These are phyloP conservation scores for Hirschioporus abietinus DNA, from an alignment of 768 basidiomycete species.

Conservation along the genomic window DNA sequence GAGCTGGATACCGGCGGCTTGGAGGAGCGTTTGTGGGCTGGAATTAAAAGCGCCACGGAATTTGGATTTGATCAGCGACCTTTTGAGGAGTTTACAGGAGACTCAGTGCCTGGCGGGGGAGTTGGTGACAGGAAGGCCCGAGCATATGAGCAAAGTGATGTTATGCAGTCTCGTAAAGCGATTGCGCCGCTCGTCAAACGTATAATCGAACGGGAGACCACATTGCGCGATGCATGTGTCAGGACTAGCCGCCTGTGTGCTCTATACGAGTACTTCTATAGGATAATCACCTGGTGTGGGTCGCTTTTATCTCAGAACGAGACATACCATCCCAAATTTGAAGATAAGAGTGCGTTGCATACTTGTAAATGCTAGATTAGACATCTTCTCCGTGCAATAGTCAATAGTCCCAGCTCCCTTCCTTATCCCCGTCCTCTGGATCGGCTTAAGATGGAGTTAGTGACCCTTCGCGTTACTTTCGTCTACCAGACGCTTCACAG, in stretches of 20 bases:
- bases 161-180: background rate
- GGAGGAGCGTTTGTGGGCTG: background rate
- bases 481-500: conserved; percentile 53
- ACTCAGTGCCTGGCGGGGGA: background rate
- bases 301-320: too few species aligned
- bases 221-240: too few species aligned
- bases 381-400: too few species aligned
- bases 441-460: too few species aligned
- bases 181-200: background rate
- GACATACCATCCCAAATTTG: too few species aligned
- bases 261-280: too few species aligned
- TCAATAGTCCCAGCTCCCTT: too few species aligned
- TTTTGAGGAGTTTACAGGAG: background rate
- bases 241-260: too few species aligned
- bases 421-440: too few species aligned
- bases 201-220: background rate
- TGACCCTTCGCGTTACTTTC: conserved; percentile 35
- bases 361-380: too few species aligned
- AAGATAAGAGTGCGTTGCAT: too few species aligned
- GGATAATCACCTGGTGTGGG: too few species aligned
- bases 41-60: background rate
- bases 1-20: background rate
- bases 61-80: background rate
- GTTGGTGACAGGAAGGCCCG: background rate
- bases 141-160: background rate